Evolutionary conservation across 2,329 filamentous ascomycete species (phyloP).

Genomic region (Colletotrichum sp.): DNA sequence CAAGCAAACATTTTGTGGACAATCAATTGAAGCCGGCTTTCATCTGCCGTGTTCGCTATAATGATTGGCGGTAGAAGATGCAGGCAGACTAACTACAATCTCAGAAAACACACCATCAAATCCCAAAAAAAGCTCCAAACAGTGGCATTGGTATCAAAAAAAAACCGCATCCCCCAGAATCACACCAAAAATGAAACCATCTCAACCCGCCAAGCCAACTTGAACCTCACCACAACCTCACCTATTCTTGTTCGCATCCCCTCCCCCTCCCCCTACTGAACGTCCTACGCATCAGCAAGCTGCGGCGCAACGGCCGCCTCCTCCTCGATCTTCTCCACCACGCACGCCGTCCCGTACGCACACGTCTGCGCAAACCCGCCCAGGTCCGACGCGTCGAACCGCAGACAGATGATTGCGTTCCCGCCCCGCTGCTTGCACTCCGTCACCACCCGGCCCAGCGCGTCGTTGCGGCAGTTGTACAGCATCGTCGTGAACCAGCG

Average conservation of each 20-base stretch:
- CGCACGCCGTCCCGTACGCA: conserved; percentile 64
- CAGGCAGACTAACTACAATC: not conserved
- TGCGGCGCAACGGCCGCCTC: conserved; percentile 15
- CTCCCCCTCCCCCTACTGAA: not conserved
- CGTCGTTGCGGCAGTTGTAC: conserved; percentile 63
- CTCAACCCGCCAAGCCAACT: not conserved
- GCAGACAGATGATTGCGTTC: conserved; percentile 63
- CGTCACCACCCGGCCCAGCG: conserved; percentile 58
- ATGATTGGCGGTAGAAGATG: not conserved
- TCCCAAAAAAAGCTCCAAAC: not conserved
- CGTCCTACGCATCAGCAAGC: not conserved
- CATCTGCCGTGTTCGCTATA: not conserved
- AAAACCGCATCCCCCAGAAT: not conserved
- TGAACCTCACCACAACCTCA: not conserved
- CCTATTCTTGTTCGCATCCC: not conserved
- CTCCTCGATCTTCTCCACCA: conserved; percentile 60
- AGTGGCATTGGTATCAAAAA: not conserved
- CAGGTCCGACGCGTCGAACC: conserved; percentile 62
- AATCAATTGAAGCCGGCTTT: not conserved
- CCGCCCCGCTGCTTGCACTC: conserved; percentile 63
- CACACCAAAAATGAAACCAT: not conserved
- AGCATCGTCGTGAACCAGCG: conserved; percentile 64
- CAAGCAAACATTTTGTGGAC: not conserved
- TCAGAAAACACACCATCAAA: not conserved
- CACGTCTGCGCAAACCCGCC: conserved; percentile 63